Base-by-base conservation (phyloP, 2,329 filamentous ascomycete genomes). In the Coleophoma cylindrospora region DNA sequence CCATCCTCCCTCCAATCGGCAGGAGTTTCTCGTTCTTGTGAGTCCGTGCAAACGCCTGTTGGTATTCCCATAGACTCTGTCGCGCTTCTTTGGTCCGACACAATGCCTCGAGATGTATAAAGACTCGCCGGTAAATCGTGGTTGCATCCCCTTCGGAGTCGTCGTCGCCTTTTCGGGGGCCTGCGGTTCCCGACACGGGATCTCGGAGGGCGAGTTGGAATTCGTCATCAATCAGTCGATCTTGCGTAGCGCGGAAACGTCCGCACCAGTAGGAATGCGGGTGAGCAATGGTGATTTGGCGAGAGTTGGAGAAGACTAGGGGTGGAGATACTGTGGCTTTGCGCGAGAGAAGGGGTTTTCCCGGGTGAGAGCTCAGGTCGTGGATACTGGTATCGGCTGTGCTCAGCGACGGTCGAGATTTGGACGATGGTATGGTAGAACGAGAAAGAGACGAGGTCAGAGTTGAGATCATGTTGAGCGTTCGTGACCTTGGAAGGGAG, bases 181-280 rank as follows among this genome's bases (percentile, higher is more conserved):
- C 27, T 10, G 7, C 9, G 27, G 6, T 27, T 8, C 7, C 27
- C 7, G 6, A 8, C 27, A 7, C 27, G 27, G 27, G 27, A 27
- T 27, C 27, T 27, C 27, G 27, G 9, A 27, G 27, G 6, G 27
- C 27, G 2, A 27, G 27, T 27, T 27, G 27, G 27, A 27, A 27
- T 27, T 27, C 27, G 9, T 27, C 27, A 27, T 27, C 9, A 27
- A 27, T 27, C 3, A 27, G 27, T 27, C 27, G 27, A 27, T 27
- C 27, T 27, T 27, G 27, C 9, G 27, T 27, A 10, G 27, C 27
- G 27, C 27, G 67, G 60, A 85, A 84, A 37, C 83, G 78, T 15
- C 83, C 83, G 11, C 74, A 70, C 83, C 83, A 87, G 63, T 83
- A 86, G 3, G 70, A 64, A 2, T 74, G 71, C 6, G 72, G 66